These are phyloP conservation scores for Chalciporus pseudorubinellus DNA, from an alignment of 768 basidiomycete species.

Conservation along the genomic window DNA sequence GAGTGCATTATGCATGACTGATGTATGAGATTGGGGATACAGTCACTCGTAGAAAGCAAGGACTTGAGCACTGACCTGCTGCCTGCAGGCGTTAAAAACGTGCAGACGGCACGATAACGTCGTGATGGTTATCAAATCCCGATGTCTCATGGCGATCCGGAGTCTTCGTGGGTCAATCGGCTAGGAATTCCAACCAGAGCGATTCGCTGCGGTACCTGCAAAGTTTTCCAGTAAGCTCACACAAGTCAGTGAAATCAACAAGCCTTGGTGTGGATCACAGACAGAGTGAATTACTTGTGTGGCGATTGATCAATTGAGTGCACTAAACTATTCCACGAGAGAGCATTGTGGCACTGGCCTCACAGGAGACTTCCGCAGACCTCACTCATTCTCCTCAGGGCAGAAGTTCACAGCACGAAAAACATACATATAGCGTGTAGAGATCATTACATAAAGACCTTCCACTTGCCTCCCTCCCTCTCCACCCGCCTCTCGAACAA, in stretches of 20 bases:
- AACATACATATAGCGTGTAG: not conserved
- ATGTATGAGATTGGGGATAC: too few species aligned
- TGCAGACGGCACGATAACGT: too few species aligned
- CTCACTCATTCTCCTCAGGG: too few species aligned
- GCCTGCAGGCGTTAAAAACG: too few species aligned
- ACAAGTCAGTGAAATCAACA: not conserved
- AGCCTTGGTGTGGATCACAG: too few species aligned
- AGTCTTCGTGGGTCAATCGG: not conserved
- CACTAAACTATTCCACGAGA: too few species aligned
- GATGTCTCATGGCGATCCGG: not conserved
- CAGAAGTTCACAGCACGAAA: slow-evolving; percentile 8
- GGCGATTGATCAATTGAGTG: too few species aligned
- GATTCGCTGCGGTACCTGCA: not conserved
- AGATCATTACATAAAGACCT: slow-evolving; percentile 17
- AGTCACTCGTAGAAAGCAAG: too few species aligned
- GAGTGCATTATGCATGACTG: slow-evolving; percentile 1
- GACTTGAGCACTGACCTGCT: too few species aligned
- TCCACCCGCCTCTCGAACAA: not conserved
- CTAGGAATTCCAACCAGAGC: not conserved
- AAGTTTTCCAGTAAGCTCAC: not conserved
- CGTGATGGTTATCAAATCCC: not conserved
- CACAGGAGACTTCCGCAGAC: too few species aligned
- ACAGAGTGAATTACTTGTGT: too few species aligned
- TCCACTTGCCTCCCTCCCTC: not conserved
- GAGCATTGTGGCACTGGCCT: too few species aligned